These are phyloP conservation scores for Carex pumila DNA, from an alignment of 176 grass and related monocot genomes.

Conservation along the genomic window DNA sequence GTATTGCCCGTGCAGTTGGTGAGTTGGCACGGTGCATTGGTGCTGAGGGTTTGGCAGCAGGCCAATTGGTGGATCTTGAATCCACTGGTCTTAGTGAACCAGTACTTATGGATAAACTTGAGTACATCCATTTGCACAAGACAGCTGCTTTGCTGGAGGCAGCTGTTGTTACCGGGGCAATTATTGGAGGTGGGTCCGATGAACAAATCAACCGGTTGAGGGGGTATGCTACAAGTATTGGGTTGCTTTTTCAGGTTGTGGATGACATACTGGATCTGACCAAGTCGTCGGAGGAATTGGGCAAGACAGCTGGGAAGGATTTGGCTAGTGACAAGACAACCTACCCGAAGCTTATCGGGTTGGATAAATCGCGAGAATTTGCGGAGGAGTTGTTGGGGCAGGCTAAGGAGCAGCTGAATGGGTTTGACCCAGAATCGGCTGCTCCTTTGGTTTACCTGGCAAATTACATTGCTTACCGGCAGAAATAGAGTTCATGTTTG, in stretches of 20 bases:
- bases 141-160: slow-evolving; percentile 75
- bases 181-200: slow-evolving; percentile 53
- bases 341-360: slow-evolving; percentile 60
- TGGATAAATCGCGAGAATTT: slow-evolving; percentile 61
- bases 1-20: slow-evolving; percentile 49
- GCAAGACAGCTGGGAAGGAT: slow-evolving; percentile 80
- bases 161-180: slow-evolving; percentile 63
- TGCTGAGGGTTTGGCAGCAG: slow-evolving; percentile 61
- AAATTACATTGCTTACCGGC: slow-evolving; percentile 68
- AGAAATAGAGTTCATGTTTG: slow-evolving; percentile 36
- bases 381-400: slow-evolving; percentile 48
- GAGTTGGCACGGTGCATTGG: slow-evolving; percentile 70
- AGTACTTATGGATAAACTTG: slow-evolving; percentile 49
- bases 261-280: slow-evolving; percentile 87
- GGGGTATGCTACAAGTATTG: slow-evolving; percentile 54
- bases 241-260: slow-evolving; percentile 77
- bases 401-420: slow-evolving; percentile 43
- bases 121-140: slow-evolving; percentile 90
- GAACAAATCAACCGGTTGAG: slow-evolving; percentile 51
- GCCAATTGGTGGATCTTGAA: slow-evolving; percentile 80
- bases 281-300: slow-evolving; percentile 64
- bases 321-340: slow-evolving; percentile 76
- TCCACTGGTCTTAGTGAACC: slow-evolving; percentile 40
- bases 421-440: slow-evolving; percentile 49
- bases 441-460: slow-evolving; percentile 68